A percentile compares a stretch with the other conserved stretches of the same genome.
Conservation (phyloP, 306 rosid species). For the Echinosophora koreensis region DNA sequence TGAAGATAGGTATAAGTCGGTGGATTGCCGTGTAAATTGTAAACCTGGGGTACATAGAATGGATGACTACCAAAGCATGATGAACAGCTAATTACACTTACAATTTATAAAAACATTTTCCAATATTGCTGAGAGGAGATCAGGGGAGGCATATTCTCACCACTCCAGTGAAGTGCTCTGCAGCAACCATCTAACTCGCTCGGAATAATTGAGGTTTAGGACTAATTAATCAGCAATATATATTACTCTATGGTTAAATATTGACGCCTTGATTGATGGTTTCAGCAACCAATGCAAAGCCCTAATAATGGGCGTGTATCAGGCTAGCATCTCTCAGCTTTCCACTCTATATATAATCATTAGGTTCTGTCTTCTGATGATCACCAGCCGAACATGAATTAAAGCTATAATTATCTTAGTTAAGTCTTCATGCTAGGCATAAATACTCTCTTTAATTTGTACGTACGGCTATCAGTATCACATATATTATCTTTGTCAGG, state of each 20-base stretch:
- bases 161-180: too few species aligned
- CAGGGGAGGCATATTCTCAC: too few species aligned
- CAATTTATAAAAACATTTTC: too few species aligned
- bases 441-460: conserved; percentile 32
- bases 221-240: background rate
- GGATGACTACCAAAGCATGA: too few species aligned
- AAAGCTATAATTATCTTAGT: conserved; percentile 32
- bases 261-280: background rate
- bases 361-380: background rate
- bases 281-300: conserved; percentile 5
- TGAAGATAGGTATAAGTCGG: background rate
- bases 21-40: background rate
- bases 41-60: background rate
- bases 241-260: background rate
- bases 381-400: conserved; percentile 9
- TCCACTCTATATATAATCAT: conserved; percentile 17
- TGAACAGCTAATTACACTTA: too few species aligned
- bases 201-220: background rate
- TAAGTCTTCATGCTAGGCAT: conserved; percentile 29
- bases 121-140: too few species aligned
- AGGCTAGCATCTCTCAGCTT: background rate
- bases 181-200: background rate
- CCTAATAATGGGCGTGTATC: background rate
- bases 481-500: conserved; percentile 33
- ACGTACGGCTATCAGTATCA: background rate